These are phyloP conservation scores for Pisolithus tinctorius DNA, from an alignment of 768 basidiomycete genomes.

Conservation along the genomic window DNA sequence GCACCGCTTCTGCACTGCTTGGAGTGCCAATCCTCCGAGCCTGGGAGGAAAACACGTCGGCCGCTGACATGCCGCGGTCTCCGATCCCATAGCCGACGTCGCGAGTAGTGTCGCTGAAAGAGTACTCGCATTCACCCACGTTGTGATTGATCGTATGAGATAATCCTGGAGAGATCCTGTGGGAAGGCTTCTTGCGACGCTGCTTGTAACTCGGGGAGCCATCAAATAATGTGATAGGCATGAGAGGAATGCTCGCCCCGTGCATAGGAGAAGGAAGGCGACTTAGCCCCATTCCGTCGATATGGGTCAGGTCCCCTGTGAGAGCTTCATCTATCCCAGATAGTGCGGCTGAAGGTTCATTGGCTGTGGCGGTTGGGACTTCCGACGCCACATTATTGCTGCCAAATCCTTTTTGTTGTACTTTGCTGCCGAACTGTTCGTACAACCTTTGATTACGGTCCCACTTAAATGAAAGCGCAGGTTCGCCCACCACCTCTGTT, in stretches of 20 bases:
- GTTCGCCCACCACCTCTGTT: conserved; percentile 69
- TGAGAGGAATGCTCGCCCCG: conserved; percentile 35
- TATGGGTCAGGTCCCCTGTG: conserved; percentile 10
- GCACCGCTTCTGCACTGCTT: conserved; percentile 9
- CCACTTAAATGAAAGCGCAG: conserved; percentile 83
- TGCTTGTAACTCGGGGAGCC: conserved; percentile 88
- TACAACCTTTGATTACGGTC: conserved; percentile 80
- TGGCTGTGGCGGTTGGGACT: conserved; percentile 23
- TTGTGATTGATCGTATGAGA: conserved; percentile 23
- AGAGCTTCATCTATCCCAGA: conserved; percentile 8
- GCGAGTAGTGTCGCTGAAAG: conserved; percentile 4
- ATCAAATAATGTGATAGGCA: conserved; percentile 70
- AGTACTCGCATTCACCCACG: conserved; percentile 15
- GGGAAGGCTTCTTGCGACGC: conserved; percentile 66
- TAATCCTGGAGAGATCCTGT: conserved; percentile 23
- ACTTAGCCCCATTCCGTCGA: conserved; percentile 17
- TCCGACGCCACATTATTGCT: conserved; percentile 32
- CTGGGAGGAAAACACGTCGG: conserved; percentile 61
- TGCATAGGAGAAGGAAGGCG: conserved; percentile 16
- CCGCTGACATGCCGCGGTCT: conserved; percentile 41
- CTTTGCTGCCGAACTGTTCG: conserved; percentile 71
- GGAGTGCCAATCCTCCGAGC: conserved; percentile 21
- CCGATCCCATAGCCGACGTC: conserved; percentile 21
- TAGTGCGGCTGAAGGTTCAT: conserved; percentile 15
- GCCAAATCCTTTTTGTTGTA: conserved; percentile 26